These are phyloP conservation scores for Pythium dissotocum DNA, from an alignment of 352 stramenopile genomes.

Conservation along the genomic window DNA sequence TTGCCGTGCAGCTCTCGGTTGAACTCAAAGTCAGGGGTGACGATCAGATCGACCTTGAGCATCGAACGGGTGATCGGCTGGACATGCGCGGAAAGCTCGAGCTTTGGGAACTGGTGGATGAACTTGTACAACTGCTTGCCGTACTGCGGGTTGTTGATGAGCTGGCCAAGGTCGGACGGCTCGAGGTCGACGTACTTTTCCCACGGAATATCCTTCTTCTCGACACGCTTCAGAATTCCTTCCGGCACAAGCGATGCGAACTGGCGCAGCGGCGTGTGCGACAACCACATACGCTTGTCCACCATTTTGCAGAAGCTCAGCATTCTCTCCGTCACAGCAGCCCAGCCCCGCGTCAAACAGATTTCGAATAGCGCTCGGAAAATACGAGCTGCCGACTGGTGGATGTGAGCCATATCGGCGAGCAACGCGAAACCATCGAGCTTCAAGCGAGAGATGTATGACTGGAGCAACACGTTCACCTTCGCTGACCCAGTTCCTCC, in stretches of 20 bases:
- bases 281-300: conserved; percentile 98
- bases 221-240: conserved; percentile 95
- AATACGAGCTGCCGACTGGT: conserved; percentile 97
- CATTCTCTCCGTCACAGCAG: conserved; percentile 93
- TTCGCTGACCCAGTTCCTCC: conserved; percentile 90
- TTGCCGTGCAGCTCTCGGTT: conserved; percentile 96
- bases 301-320: conserved; percentile 99
- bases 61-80: conserved; percentile 98
- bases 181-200: conserved; percentile 98
- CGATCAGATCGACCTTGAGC: conserved; percentile 94
- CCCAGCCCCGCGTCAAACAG: conserved; percentile 95
- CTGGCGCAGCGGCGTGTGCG: conserved; percentile 97
- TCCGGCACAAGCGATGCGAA: conserved; percentile 94
- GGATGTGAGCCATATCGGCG: conserved; percentile 99
- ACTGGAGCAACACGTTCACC: conserved; percentile 99
- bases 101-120: conserved; percentile 98
- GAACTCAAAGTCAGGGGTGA: conserved; percentile 98
- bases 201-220: conserved; percentile 99
- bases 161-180: conserved; percentile 95
- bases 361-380: conserved; percentile 99
- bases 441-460: conserved; percentile 98
- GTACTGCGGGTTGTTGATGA: conserved; percentile 98
- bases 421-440: conserved; percentile 98
- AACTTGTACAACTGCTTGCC: conserved; percentile 98
- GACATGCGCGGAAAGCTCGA: conserved; percentile 96